phyloP scores from a whole-genome alignment of 2,329 filamentous ascomycete genomes.

The Epichloe sibirici region DNA sequence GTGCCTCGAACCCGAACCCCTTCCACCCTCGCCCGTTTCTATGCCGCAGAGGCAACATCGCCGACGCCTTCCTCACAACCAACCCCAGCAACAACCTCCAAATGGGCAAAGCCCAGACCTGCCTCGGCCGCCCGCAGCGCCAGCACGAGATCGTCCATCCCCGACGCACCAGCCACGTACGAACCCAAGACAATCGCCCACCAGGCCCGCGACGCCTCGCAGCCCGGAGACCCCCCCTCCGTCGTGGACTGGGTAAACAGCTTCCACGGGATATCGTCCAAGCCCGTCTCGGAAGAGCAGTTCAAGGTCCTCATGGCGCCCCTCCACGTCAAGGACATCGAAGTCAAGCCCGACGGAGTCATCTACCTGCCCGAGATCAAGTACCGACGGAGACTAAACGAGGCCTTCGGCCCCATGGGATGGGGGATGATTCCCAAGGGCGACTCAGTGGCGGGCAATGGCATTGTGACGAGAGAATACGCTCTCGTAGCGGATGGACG shows the following conservation, averaged over 20 bases:
- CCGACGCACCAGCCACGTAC: constrained; percentile 5
- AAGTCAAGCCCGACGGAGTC: constrained; percentile 96
- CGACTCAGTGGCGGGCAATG: constrained; percentile 73
- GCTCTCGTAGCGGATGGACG: constrained; percentile 78
- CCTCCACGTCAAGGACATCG: constrained; percentile 63
- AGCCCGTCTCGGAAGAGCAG: constrained; percentile 59
- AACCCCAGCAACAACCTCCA: background rate
- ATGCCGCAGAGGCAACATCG: constrained; percentile 11
- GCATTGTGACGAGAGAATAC: constrained; percentile 78
- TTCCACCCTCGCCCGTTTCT: constrained; percentile 11
- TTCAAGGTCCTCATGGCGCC: constrained; percentile 56
- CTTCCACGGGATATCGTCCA: constrained; percentile 64
- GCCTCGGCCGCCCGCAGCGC: background rate
- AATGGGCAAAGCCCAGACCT: constrained; percentile 1
- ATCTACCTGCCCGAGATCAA: constrained; percentile 97
- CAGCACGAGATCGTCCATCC: background rate
- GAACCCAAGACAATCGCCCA: constrained; percentile 10
- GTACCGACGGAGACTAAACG: constrained; percentile 81
- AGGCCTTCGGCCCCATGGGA: constrained; percentile 84
- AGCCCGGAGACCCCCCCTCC: background rate
- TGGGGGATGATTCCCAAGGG: constrained; percentile 89
- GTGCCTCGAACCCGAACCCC: constrained; percentile 9
- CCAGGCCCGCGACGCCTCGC: constrained; percentile 4
- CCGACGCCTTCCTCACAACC: background rate
- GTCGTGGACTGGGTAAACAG: constrained; percentile 66